Evolutionary conservation across 371 early-diverging fungal genomes (phyloP).

Genomic region (Parasitella parasitica): DNA sequence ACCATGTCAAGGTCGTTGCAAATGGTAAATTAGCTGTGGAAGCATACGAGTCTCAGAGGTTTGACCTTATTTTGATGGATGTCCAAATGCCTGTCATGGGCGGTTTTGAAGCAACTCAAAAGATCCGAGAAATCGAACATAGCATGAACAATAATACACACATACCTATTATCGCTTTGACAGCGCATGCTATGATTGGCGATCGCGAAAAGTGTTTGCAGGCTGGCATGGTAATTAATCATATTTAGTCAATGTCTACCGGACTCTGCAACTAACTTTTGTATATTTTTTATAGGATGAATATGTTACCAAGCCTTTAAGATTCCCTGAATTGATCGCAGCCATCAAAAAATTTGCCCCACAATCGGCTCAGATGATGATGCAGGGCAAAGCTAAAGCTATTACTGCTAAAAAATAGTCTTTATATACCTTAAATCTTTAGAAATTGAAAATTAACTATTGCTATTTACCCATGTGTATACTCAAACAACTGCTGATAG

Average conservation of each 20-base stretch:
- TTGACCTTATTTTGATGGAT: conserved; percentile 80
- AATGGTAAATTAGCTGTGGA: conserved; percentile 79
- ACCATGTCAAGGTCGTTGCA: conserved; percentile 67
- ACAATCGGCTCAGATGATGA: conserved; percentile 17
- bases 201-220: conserved; percentile 75
- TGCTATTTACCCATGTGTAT: too few species aligned
- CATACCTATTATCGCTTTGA: conserved; percentile 75
- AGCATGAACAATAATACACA: conserved; percentile 42
- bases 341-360: conserved; percentile 60
- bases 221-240: conserved; percentile 66
- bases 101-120: conserved; percentile 75
- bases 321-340: conserved; percentile 61
- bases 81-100: conserved; percentile 78
- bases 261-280: background rate
- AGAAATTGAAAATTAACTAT: too few species aligned
- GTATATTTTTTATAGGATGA: conserved; percentile 48
- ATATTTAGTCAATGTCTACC: background rate
- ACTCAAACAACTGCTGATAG: too few species aligned
- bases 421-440: too few species aligned
- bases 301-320: conserved; percentile 71
- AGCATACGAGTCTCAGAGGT: conserved; percentile 55
- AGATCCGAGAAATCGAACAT: conserved; percentile 68
- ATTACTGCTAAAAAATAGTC: background rate
- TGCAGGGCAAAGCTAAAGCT: background rate
- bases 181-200: conserved; percentile 83